Evolutionary conservation across 345 rosid species (phyloP).

Genomic region (Eucalyptus curtisii): DNA sequence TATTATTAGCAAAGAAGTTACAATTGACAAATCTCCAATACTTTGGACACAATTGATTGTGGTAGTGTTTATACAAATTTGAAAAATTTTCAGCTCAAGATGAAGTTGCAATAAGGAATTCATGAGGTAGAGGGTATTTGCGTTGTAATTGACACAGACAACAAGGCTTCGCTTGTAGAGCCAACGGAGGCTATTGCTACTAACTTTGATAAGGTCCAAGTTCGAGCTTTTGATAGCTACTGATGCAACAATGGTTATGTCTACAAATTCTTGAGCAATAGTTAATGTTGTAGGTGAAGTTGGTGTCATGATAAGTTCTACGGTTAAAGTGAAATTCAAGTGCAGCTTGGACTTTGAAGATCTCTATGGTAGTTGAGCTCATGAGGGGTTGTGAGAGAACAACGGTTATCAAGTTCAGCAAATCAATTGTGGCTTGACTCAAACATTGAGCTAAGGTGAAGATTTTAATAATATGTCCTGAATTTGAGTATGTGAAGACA

Average conservation of each 20-base stretch:
- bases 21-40: no score
- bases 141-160: fast-evolving
- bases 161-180: no score
- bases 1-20: no score
- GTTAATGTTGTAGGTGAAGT: background rate
- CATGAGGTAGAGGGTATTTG: no score
- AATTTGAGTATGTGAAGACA: background rate
- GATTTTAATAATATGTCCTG: fast-evolving
- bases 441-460: background rate
- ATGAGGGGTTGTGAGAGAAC: background rate
- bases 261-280: no score
- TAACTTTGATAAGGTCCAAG: fast-evolving
- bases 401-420: background rate
- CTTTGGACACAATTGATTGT: no score
- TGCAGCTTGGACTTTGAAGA: background rate
- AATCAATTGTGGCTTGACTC: background rate
- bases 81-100: no score
- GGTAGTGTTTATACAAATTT: fast-evolving
- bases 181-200: no score
- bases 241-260: no score
- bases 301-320: background rate
- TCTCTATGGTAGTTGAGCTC: background rate
- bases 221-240: no score
- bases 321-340: background rate
- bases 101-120: no score